These are phyloP conservation scores for Cornus controversa DNA, from an alignment of 148 eudicot species.

Conservation along the genomic window DNA sequence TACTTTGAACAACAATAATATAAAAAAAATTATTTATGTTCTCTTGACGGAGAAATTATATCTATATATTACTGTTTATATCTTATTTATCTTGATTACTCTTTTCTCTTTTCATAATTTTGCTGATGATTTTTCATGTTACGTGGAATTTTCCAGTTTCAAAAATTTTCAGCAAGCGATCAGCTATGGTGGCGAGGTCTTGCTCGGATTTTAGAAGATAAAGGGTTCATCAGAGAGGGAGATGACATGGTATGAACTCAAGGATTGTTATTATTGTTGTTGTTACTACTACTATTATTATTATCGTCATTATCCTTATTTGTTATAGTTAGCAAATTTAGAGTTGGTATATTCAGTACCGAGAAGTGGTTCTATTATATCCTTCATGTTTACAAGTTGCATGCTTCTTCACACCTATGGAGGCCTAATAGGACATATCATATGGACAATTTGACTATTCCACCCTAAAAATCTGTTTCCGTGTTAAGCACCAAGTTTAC, in stretches of 20 bases:
- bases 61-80: neutral
- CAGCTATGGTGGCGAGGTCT: conserved; percentile 83
- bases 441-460: no score
- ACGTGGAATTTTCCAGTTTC: conserved; percentile 29
- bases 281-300: neutral
- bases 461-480: no score
- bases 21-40: neutral
- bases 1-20: no score
- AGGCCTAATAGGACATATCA: no score
- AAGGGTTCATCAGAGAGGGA: conserved; percentile 65
- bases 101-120: neutral
- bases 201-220: conserved; percentile 72
- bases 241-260: conserved; percentile 38
- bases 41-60: neutral
- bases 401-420: neutral
- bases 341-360: neutral
- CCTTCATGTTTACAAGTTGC: neutral
- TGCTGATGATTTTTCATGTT: conserved; percentile 5
- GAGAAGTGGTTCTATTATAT: neutral
- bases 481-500: neutral
- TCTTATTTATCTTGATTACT: neutral
- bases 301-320: neutral
- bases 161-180: conserved; percentile 47
- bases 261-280: neutral
- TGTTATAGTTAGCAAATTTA: neutral